Conservation (phyloP, 768 basidiomycete genomes). For the Cyathus striatus region DNA sequence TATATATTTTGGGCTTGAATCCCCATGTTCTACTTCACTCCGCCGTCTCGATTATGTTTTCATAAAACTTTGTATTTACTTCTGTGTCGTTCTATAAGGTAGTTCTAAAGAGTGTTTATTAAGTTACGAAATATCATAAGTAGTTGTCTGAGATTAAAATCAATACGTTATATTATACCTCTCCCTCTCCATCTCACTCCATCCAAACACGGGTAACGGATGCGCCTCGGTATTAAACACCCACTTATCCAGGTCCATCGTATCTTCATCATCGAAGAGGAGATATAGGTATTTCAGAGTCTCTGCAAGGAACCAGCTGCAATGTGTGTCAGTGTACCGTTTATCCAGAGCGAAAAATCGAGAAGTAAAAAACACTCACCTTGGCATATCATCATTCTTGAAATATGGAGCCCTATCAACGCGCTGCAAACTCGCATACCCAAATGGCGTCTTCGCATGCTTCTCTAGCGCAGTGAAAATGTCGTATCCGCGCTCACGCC, state of each 20-base stretch:
- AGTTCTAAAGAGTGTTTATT: too few relatives aligned
- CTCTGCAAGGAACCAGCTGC: constrained; percentile 20
- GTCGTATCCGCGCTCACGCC: constrained; percentile 69
- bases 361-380: constrained; percentile 33
- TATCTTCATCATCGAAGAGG: constrained; percentile 53
- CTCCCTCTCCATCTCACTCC: constrained; percentile 47
- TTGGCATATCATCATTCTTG: constrained; percentile 64
- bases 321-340: neutral
- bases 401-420: constrained; percentile 33
- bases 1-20: too few relatives aligned
- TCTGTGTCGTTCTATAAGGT: too few relatives aligned
- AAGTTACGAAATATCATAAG: too few relatives aligned
- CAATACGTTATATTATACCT: constrained; percentile 27
- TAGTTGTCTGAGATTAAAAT: too few relatives aligned
- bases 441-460: constrained; percentile 35
- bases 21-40: too few relatives aligned
- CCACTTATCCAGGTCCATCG: constrained; percentile 46
- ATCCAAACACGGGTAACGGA: constrained; percentile 62
- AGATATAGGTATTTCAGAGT: constrained; percentile 64
- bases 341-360: neutral
- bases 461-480: constrained; percentile 54
- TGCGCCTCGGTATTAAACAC: constrained; percentile 72
- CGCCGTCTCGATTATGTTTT: too few relatives aligned
- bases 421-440: constrained; percentile 50
- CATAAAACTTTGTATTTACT: too few relatives aligned